Evolutionary conservation across 257 asterid genomes (phyloP).

Genomic region (Solanum pennellii): DNA sequence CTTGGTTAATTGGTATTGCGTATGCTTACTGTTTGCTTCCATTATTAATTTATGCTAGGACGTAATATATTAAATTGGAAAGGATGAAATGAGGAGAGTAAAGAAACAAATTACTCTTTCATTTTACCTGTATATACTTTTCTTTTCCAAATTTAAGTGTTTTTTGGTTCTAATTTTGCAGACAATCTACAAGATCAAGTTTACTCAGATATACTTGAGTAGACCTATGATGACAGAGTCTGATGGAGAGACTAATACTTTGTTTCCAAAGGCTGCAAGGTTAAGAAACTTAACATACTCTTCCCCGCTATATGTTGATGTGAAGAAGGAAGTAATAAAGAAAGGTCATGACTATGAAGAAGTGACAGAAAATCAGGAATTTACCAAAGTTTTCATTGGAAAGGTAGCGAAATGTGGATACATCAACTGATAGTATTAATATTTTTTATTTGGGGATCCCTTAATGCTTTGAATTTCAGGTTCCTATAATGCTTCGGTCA

Average conservation of each 20-base stretch:
- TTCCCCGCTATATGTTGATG: conserved; percentile 94
- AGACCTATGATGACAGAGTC: conserved; percentile 99
- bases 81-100: background rate
- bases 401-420: conserved; percentile 36
- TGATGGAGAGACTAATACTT: conserved; percentile 96
- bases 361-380: conserved; percentile 93
- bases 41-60: background rate
- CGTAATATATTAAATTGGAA: background rate
- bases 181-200: conserved; percentile 83
- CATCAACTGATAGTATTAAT: background rate
- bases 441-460: background rate
- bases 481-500: conserved; percentile 93
- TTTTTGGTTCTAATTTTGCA: conserved; percentile 22
- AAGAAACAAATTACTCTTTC: background rate
- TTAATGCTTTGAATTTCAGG: conserved; percentile 24
- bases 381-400: conserved; percentile 91
- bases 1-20: background rate
- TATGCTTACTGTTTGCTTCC: background rate
- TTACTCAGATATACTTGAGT: conserved; percentile 92
- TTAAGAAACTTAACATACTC: conserved; percentile 91
- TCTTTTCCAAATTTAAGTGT: background rate
- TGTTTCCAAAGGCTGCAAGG: conserved; percentile 99
- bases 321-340: conserved; percentile 72
- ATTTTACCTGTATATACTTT: background rate
- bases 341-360: conserved; percentile 98